phyloP scores from a whole-genome alignment of 2,329 filamentous ascomycete genomes.

The Claviceps humidiphila region DNA sequence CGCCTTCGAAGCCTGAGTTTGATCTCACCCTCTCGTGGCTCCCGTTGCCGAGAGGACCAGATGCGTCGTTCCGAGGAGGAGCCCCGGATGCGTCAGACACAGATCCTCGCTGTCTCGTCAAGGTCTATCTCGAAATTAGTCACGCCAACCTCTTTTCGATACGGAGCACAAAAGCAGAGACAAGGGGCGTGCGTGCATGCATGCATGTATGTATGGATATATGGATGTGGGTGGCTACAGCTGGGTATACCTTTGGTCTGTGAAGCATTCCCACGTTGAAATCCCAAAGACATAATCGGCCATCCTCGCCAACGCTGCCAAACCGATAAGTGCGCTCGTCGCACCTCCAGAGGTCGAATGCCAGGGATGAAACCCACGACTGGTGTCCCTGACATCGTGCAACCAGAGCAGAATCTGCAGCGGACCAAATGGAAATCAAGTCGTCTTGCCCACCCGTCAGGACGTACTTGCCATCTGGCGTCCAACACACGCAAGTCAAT shows the following conservation, averaged over 20 bases:
- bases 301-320: slow-evolving; percentile 90
- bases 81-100: slow-evolving; percentile 35
- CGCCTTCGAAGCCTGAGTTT: slow-evolving; percentile 50
- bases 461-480: slow-evolving; percentile 90
- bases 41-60: slow-evolving; percentile 43
- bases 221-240: background rate
- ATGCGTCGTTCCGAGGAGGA: slow-evolving; percentile 46
- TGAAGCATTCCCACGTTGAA: slow-evolving; percentile 96
- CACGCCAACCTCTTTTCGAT: background rate
- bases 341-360: slow-evolving; percentile 94
- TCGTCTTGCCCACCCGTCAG: slow-evolving; percentile 94
- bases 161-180: background rate
- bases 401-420: slow-evolving; percentile 70
- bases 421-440: slow-evolving; percentile 87
- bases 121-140: slow-evolving; percentile 7
- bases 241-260: slow-evolving; percentile 48
- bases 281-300: slow-evolving; percentile 84
- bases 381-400: slow-evolving; percentile 91
- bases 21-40: slow-evolving; percentile 37
- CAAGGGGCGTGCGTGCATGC: background rate
- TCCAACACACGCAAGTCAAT: slow-evolving; percentile 90
- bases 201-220: background rate
- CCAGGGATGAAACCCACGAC: slow-evolving; percentile 86
- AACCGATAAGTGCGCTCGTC: slow-evolving; percentile 93
- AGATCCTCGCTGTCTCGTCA: slow-evolving; percentile 32